Conservation (phyloP, 495 filamentous ascomycete species). For the Apiosordaria backusii region DNA sequence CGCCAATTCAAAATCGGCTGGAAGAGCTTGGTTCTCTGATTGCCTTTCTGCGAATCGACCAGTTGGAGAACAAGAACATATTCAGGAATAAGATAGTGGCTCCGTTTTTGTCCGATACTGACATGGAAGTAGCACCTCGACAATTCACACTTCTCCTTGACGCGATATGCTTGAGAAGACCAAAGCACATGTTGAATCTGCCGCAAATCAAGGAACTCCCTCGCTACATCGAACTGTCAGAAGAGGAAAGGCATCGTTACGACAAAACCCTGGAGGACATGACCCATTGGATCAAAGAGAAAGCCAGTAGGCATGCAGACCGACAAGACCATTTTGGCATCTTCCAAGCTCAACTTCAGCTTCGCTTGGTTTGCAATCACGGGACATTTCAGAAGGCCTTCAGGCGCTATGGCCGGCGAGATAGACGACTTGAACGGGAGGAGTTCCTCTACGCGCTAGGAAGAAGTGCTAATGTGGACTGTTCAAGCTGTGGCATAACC, state of each 20-base stretch:
- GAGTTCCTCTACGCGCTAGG: not conserved
- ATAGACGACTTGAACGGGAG: not conserved
- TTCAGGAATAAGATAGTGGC: not conserved
- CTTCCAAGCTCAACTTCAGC: not conserved
- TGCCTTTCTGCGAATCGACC: not conserved
- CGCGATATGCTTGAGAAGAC: not conserved
- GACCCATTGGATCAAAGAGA: not conserved
- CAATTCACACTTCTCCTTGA: not conserved
- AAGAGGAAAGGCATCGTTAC: not conserved
- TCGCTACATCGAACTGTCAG: not conserved
- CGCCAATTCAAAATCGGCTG: not conserved
- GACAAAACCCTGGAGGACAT: not conserved
- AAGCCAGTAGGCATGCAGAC: not conserved
- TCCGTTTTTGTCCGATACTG: not conserved
- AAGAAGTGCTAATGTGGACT: not conserved
- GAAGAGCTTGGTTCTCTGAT: not conserved
- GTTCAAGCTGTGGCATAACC: not conserved
- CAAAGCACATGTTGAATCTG: not conserved
- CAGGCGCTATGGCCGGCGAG: not conserved
- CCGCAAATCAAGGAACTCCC: not conserved
- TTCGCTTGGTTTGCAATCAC: not conserved
- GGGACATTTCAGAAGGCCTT: not conserved
- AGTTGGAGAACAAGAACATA: not conserved
- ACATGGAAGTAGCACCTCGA: not conserved
- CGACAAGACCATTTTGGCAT: not conserved